Base-by-base conservation (phyloP, 2,329 filamentous ascomycete genomes). In the Scortechinia acanthostroma region DNA sequence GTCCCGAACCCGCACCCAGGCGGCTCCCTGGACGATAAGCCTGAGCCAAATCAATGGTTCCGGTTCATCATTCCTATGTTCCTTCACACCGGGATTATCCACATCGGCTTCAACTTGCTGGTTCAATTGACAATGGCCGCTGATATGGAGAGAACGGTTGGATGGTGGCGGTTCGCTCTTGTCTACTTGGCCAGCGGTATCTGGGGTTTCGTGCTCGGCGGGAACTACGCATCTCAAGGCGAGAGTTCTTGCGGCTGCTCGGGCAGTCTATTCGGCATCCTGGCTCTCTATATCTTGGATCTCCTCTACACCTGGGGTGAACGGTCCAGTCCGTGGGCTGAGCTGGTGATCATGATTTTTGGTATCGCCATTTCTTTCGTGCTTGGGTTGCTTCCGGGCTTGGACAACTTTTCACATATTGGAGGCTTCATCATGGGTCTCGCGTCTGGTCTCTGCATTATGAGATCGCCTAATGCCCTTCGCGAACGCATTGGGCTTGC, bases 371-470 rank as follows among this genome's bases (percentile, higher is more conserved):
- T 88, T 46, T 81, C 83, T 0, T 87, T 88, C 55, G 79, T 84
- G 22, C 70, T 88, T 3, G 84, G 84, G 23, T 68, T 88, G 1
- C 69, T 88, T 1, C 84, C 84, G 0, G 83, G 82, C 6, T 63
- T 88, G 43, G 84, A 88, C 64, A 88, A 88, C 55, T 88, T 88
- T 61, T 79, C 79, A 21, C 84, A 88, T 51, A 86, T 88, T 47
- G 84, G 84, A 40, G 84, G 84, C 1, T 87, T 88, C 58, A 60
- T 83, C 37, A 86, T 85, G 78, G 84, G 84, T 2, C 62, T 88
- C 4, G 78, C 79, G 0, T 71, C 86, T 2, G 84, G 84, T 4
- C 66, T 88, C 40, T 85, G 77, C 49, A 66, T 88, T 22, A 63
- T 88, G 49, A 80, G 79, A 49, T 86, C 81, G 1, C 84, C 84